Evolutionary conservation across 305 asterid species (phyloP).

Genomic region (Fraxinus dipetala): DNA sequence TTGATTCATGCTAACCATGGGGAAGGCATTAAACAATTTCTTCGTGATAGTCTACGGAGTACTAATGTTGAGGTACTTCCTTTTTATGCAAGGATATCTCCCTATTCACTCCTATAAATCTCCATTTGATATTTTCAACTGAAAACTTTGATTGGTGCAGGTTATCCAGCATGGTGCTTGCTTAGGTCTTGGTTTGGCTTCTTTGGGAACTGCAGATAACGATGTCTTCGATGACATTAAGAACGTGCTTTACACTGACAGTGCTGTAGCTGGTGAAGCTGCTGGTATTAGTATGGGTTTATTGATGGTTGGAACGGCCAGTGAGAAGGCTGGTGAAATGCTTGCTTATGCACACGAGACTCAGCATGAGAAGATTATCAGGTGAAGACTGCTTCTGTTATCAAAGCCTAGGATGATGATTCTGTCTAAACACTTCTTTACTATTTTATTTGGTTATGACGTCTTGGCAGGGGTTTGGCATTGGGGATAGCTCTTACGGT

Average conservation of each 20-base stretch:
- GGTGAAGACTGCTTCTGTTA: background rate
- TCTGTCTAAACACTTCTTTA: background rate
- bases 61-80: constrained; percentile 73
- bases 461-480: constrained; percentile 71
- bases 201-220: constrained; percentile 93
- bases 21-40: constrained; percentile 92
- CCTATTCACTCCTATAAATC: background rate
- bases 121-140: background rate
- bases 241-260: constrained; percentile 87
- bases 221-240: constrained; percentile 87
- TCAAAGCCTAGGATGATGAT: background rate
- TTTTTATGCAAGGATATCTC: background rate
- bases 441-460: constrained; percentile 20
- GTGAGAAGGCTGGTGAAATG: constrained; percentile 94
- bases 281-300: constrained; percentile 98
- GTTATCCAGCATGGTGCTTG: constrained; percentile 99
- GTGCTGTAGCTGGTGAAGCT: constrained; percentile 99
- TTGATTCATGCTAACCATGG: constrained; percentile 67
- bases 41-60: constrained; percentile 82
- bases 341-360: constrained; percentile 99
- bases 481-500: constrained; percentile 93
- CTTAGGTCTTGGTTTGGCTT: constrained; percentile 97
- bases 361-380: constrained; percentile 90
- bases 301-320: constrained; percentile 97
- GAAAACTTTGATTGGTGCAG: constrained; percentile 38